phyloP scores from a whole-genome alignment of 2,329 filamentous ascomycete genomes.

The Neonectria coccinea region DNA sequence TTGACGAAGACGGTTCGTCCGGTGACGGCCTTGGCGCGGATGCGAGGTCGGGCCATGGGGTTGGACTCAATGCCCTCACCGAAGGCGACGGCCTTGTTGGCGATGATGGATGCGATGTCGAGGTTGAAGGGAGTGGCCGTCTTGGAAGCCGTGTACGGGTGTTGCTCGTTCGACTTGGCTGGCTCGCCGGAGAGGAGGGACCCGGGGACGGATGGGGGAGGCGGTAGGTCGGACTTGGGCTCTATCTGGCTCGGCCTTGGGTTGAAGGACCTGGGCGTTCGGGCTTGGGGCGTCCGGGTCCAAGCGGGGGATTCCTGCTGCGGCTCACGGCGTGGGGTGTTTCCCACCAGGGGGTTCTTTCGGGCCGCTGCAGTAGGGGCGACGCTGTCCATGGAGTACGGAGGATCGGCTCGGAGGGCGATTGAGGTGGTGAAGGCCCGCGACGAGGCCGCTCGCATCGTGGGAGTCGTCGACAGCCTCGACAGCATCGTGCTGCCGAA shows the following conservation, averaged over 20 bases:
- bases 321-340: conserved; percentile 34
- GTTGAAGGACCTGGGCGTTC: conserved; percentile 15
- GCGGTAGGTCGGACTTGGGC: conserved; percentile 7
- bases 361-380: conserved; percentile 28
- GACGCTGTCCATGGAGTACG: conserved; percentile 10
- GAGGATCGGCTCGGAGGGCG: conserved; percentile 40
- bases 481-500: conserved; percentile 49
- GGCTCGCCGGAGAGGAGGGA: conserved; percentile 10
- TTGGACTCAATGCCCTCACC: conserved; percentile 34
- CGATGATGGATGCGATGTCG: conserved; percentile 53
- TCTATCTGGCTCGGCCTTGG: neutral
- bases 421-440: conserved; percentile 51
- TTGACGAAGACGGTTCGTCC: conserved; percentile 55
- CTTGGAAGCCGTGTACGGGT: conserved; percentile 46
- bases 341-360: conserved; percentile 50
- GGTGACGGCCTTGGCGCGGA: conserved; percentile 50
- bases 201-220: conserved; percentile 22
- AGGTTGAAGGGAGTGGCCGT: conserved; percentile 38
- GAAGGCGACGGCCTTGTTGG: conserved; percentile 44
- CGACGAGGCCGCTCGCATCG: conserved; percentile 26
- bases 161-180: conserved; percentile 20
- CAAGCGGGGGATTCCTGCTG: conserved; percentile 8
- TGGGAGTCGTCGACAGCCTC: conserved; percentile 43
- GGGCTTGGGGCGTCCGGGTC: conserved; percentile 20
- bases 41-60: conserved; percentile 45